Evolutionary conservation across 257 asterid genomes (phyloP).

Genomic region (Misopates orontium): DNA sequence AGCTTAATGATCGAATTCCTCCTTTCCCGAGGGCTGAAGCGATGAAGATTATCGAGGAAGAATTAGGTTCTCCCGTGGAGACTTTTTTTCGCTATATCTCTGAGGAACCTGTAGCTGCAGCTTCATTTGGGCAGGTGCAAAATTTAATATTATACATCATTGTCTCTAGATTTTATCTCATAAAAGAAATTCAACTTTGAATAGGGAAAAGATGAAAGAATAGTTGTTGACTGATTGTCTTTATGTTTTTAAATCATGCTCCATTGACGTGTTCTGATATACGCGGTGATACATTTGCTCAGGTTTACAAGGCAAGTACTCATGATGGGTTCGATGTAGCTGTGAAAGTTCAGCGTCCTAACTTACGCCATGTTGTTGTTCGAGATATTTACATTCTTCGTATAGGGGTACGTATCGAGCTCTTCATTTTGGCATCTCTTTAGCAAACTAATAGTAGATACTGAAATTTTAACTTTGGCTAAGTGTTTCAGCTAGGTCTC

Average conservation of each 20-base stretch:
- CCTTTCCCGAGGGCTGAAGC: conserved; percentile 82
- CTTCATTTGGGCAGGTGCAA: conserved; percentile 98
- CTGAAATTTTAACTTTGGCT: conserved; percentile 33
- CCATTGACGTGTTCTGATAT: conserved; percentile 25
- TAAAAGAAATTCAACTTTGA: not conserved
- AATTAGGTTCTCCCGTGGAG: conserved; percentile 72
- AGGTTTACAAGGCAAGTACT: conserved; percentile 92
- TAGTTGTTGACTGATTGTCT: conserved; percentile 1
- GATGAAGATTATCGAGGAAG: conserved; percentile 86
- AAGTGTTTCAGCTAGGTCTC: conserved; percentile 72
- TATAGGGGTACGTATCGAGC: conserved; percentile 71
- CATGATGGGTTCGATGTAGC: conserved; percentile 82
- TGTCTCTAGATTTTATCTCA: conserved; percentile 22
- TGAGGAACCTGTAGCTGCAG: conserved; percentile 97
- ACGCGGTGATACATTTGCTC: conserved; percentile 15
- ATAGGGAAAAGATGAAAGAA: conserved; percentile 14
- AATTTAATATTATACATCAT: conserved; percentile 27
- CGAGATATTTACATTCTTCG: conserved; percentile 94
- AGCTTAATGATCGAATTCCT: conserved; percentile 88
- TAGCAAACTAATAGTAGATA: conserved; percentile 18
- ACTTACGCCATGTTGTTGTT: conserved; percentile 68
- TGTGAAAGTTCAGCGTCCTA: conserved; percentile 97
- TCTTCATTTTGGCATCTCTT: conserved; percentile 20
- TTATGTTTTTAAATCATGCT: conserved; percentile 10
- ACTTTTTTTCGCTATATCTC: conserved; percentile 70